Conservation (phyloP, 108 stramenopile species). For the Epipyxis sp. region DNA sequence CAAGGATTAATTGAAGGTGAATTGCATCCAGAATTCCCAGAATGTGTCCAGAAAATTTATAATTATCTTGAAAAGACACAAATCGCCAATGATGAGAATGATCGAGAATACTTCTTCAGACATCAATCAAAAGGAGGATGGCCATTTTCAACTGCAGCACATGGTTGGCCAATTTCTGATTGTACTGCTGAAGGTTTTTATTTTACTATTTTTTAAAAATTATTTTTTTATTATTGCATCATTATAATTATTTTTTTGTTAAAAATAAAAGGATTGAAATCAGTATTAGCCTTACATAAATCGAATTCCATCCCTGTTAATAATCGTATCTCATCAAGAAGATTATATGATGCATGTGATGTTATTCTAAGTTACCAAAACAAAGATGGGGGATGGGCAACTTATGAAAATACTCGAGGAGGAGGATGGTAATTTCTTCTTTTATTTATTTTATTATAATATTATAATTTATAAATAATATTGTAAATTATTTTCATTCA, state of each 20-base stretch:
- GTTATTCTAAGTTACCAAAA: conserved; percentile 87
- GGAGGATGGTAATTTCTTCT: conserved; percentile 41
- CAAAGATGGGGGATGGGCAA: conserved; percentile 95
- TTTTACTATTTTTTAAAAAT: too few species aligned
- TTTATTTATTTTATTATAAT: neutral
- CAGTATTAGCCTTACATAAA: conserved; percentile 10
- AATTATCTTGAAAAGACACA: conserved; percentile 49
- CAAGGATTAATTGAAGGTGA: conserved; percentile 7
- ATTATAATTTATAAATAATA: neutral
- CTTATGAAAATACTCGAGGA: conserved; percentile 98
- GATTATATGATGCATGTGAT: conserved; percentile 74
- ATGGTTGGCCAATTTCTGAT: conserved; percentile 98
- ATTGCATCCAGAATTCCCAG: neutral
- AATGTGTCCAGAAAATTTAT: neutral
- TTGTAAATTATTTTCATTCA: neutral
- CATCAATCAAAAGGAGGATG: conserved; percentile 93
- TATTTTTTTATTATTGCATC: too few species aligned
- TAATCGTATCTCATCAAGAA: conserved; percentile 56
- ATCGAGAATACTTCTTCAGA: conserved; percentile 77
- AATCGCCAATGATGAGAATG: conserved; percentile 62
- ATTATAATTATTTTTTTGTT: too few species aligned
- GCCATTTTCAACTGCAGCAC: conserved; percentile 94
- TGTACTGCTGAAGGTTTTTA: conserved; percentile 97
- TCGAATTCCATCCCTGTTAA: neutral
- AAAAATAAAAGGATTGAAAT: too few species aligned